Evolutionary conservation across 75 land plant species (phyloP), one percentile per base, ranked within the genome.

Genomic region (Selaginella moellendorffii): DNA sequence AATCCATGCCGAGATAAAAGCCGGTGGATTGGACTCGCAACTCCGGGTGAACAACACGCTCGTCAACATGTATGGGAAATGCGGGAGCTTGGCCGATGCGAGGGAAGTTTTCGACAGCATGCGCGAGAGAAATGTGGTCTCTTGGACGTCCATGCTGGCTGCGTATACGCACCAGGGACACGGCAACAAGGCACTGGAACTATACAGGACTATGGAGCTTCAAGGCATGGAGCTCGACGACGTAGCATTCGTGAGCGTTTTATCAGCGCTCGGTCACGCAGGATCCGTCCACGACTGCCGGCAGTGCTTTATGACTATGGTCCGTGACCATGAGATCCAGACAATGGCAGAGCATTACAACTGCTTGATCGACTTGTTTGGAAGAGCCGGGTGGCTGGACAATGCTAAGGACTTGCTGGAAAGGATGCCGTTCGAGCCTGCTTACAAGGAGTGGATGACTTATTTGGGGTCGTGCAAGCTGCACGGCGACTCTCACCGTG

Each of bases 1-100:
- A n/a, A n/a, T n/a, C n/a, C n/a, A n/a, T n/a, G n/a, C n/a, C n/a
- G n/a, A n/a, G n/a, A n/a, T n/a, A n/a, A n/a, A n/a, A 24, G 53
- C 63, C 29, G 63, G 61, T 52, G 75, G 74, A 0, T 29, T 76
- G 53, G 66, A 71, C 30, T 69, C 61, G 0, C 72, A 80, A 64
- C 65, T 73, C 22, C 79, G 71, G 73, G 78, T 80, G 22, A 82
- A 77, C 18, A 85, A 78, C 46, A 78, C 82, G 18, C 63, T 85
- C 69, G 69, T 85, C 69, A 82, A 85, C 73, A 80, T 85, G 24
- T 85, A 85, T 63, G 80, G 76, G 0, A 82, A 82, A 54, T 82
- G 80, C 28, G 36, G 64, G 27, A 65, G 69, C 30, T 31, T 86
- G 18, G 60, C 22, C 5, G 56, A 64, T 53, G 67, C 70, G 21